Evolutionary conservation across 169 alveolate genomes (phyloP).

Genomic region (Ichthyophthirius multifiliis): DNA sequence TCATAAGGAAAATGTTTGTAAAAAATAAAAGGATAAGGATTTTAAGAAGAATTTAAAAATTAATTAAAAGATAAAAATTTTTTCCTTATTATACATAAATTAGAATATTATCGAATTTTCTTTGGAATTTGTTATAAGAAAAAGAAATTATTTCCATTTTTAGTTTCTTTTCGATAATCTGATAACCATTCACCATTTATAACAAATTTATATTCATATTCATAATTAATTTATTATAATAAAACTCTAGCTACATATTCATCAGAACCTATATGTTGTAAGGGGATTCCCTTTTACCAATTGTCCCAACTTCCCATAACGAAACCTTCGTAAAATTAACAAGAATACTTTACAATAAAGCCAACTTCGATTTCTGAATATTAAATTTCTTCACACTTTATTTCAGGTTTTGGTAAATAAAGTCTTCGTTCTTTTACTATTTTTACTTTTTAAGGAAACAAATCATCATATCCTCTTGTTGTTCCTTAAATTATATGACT

Average conservation of each 20-base stretch:
- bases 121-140: background rate
- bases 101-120: background rate
- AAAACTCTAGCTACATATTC: constrained; percentile 13
- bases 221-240: constrained; percentile 38
- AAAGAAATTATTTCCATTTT: constrained; percentile 9
- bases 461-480: constrained; percentile 91
- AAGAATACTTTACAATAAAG: background rate
- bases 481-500: constrained; percentile 67
- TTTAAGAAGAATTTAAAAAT: background rate
- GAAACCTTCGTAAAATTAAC: constrained; percentile 54
- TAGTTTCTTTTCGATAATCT: constrained; percentile 27
- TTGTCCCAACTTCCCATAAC: constrained; percentile 81
- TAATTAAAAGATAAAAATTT: background rate
- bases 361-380: constrained; percentile 1
- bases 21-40: background rate
- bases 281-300: constrained; percentile 79
- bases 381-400: constrained; percentile 23
- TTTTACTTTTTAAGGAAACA: constrained; percentile 80
- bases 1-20: background rate
- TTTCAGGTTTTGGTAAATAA: constrained; percentile 55
- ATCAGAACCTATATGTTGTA: background rate
- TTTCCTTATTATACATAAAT: background rate
- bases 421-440: constrained; percentile 88
- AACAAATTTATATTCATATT: constrained; percentile 73
- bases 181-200: constrained; percentile 84